These are phyloP conservation scores for Diaporthe sp. DNA, from an alignment of 2,329 filamentous ascomycete genomes.

Conservation along the genomic window DNA sequence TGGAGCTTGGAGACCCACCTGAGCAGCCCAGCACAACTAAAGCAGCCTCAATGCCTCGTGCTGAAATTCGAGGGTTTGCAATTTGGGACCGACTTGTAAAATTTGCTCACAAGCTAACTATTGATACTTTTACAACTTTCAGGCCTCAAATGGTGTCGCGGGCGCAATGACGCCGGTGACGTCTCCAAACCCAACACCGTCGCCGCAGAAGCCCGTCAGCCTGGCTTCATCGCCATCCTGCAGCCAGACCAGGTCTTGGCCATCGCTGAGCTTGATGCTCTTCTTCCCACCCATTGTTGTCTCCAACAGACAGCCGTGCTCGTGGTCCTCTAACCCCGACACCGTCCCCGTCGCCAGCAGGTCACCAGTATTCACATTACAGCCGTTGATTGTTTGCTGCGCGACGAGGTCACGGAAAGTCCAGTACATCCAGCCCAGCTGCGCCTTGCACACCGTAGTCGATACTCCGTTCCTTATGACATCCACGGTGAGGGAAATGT, in stretches of 20 bases:
- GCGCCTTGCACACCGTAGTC: conserved; percentile 49
- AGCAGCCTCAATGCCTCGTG: background rate
- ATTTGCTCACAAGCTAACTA: background rate
- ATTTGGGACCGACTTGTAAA: background rate
- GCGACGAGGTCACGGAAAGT: conserved; percentile 55
- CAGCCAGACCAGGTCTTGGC: conserved; percentile 52
- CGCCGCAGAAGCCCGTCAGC: conserved; percentile 57
- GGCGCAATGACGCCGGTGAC: conserved; percentile 49
- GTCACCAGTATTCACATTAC: conserved; percentile 56
- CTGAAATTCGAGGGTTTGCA: background rate
- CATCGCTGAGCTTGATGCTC: conserved; percentile 48
- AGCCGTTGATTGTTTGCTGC: conserved; percentile 55
- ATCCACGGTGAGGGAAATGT: conserved; percentile 50
- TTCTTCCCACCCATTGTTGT: conserved; percentile 53
- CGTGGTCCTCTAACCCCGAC: conserved; percentile 51
- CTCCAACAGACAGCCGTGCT: conserved; percentile 58
- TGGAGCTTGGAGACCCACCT: conserved; percentile 12
- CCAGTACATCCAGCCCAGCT: conserved; percentile 55
- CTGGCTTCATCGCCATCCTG: conserved; percentile 57
- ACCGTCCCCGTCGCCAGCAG: conserved; percentile 60
- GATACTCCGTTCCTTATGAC: conserved; percentile 45
- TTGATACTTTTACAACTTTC: background rate
- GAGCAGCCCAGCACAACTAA: no score
- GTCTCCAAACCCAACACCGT: conserved; percentile 58
- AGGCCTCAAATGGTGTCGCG: conserved; percentile 41